Evolutionary conservation across 768 basidiomycete genomes (phyloP).

Genomic region (Dentipellis fragilis): DNA sequence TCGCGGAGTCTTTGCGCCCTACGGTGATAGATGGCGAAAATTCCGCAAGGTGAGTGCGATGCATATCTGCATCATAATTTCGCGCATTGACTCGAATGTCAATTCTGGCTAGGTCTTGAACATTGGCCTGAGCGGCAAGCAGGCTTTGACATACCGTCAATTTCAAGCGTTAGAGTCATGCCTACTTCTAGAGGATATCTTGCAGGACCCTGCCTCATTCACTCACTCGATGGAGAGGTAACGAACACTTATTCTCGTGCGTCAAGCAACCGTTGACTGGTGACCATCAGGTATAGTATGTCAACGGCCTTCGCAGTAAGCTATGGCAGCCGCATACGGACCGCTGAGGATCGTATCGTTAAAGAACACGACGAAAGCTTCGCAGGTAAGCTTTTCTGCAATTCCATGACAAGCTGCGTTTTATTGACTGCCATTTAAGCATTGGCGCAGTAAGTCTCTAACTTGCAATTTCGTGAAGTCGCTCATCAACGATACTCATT

Average conservation of each 20-base stretch:
- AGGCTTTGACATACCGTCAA: neutral
- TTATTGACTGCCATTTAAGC: too few relatives aligned
- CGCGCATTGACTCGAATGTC: neutral
- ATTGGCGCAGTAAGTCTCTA: too few relatives aligned
- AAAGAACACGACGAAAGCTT: neutral
- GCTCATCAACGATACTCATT: too few relatives aligned
- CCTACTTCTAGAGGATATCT: neutral
- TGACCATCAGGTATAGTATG: neutral
- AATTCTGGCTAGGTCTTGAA: constrained; percentile 2
- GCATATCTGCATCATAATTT: neutral
- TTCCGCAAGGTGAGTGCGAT: constrained; percentile 6
- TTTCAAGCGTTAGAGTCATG: neutral
- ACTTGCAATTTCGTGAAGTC: too few relatives aligned
- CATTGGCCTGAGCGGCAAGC: constrained; percentile 4
- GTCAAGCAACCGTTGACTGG: neutral
- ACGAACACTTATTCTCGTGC: neutral
- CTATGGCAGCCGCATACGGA: neutral
- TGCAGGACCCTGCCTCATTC: neutral
- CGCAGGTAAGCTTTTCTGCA: neutral
- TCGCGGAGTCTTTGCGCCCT: constrained; percentile 4
- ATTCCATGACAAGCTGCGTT: too few relatives aligned
- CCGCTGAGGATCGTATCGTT: neutral
- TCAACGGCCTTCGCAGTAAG: neutral
- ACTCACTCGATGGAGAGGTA: neutral
- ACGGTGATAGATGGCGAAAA: constrained; percentile 3